Evolutionary conservation across 2,329 filamentous ascomycete species (phyloP).

Genomic region (Tolypocladium pustulatum): DNA sequence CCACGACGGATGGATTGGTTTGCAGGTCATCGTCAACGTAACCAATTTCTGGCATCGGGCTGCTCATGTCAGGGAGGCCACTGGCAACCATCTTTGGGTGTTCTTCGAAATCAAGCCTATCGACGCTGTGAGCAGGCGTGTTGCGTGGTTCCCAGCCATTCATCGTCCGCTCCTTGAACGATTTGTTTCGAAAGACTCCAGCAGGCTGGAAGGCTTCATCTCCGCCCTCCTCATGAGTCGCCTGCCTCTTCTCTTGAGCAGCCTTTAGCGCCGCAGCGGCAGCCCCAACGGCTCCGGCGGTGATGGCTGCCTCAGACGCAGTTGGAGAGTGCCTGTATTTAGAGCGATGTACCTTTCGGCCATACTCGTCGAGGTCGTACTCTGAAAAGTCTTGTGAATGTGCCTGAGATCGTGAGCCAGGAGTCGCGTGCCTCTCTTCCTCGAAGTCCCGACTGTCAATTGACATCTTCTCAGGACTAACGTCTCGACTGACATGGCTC

Average conservation of each 20-base stretch:
- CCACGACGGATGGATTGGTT: slow-evolving; percentile 77
- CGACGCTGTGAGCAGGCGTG: slow-evolving; percentile 48
- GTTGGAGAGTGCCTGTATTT: slow-evolving; percentile 41
- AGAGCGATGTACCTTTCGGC: slow-evolving; percentile 39
- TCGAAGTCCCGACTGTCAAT: slow-evolving; percentile 25
- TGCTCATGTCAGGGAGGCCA: slow-evolving; percentile 55
- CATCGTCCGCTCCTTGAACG: slow-evolving; percentile 54
- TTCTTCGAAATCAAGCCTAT: slow-evolving; percentile 43
- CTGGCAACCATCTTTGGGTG: slow-evolving; percentile 53
- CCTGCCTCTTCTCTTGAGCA: slow-evolving; percentile 34
- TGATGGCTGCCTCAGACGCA: slow-evolving; percentile 46
- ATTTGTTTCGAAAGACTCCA: slow-evolving; percentile 49
- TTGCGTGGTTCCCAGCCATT: slow-evolving; percentile 42
- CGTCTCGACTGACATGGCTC: slow-evolving; percentile 20
- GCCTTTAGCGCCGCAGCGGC: slow-evolving; percentile 41
- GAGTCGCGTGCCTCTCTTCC: slow-evolving; percentile 30
- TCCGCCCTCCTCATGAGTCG: slow-evolving; percentile 19
- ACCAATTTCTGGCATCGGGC: slow-evolving; percentile 70
- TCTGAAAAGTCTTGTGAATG: slow-evolving; percentile 38
- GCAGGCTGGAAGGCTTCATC: slow-evolving; percentile 32
- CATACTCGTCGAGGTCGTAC: slow-evolving; percentile 48
- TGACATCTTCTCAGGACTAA: slow-evolving; percentile 32
- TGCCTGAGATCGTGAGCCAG: slow-evolving; percentile 24
- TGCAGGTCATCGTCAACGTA: slow-evolving; percentile 58
- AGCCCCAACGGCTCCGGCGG: slow-evolving; percentile 42